phyloP scores from a whole-genome alignment of 768 basidiomycete species.

The Tubosaeta sp. region DNA sequence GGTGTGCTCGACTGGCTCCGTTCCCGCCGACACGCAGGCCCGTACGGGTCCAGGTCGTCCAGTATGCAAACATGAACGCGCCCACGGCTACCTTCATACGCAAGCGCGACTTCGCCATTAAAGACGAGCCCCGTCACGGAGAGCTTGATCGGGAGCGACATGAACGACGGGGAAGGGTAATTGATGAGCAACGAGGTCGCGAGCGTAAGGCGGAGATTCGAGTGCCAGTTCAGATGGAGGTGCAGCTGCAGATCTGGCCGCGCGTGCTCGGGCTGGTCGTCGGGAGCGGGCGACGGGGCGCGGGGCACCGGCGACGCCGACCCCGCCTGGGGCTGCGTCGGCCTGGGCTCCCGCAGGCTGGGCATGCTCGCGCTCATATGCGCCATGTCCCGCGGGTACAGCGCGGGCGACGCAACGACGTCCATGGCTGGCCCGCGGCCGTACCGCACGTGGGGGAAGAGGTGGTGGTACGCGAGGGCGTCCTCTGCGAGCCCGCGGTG shows the following conservation, averaged over 20 bases:
- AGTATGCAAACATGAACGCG: constrained; percentile 86
- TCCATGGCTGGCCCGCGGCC: constrained; percentile 54
- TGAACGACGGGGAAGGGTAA: constrained; percentile 94
- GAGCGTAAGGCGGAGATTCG: constrained; percentile 83
- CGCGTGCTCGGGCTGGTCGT: constrained; percentile 19
- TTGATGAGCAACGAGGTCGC: constrained; percentile 94
- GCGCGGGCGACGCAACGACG: constrained; percentile 50
- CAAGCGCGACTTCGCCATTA: constrained; percentile 81
- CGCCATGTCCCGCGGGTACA: constrained; percentile 38
- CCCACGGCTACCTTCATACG: constrained; percentile 79
- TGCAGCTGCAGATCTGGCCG: constrained; percentile 82
- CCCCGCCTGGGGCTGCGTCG: constrained; percentile 8
- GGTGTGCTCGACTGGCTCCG: constrained; percentile 46
- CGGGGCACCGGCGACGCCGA: constrained; percentile 14
- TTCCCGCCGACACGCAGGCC: constrained; percentile 60
- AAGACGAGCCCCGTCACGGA: constrained; percentile 88
- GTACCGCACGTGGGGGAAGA: constrained; percentile 72
- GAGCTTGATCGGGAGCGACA: constrained; percentile 93
- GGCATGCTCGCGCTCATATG: constrained; percentile 9
- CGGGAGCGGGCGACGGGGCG: constrained; percentile 10
- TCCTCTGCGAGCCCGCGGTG: constrained; percentile 48
- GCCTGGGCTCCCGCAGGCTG: too few species aligned
- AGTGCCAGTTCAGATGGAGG: constrained; percentile 79
- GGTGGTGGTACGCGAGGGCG: constrained; percentile 59
- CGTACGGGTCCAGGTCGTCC: constrained; percentile 84